These are phyloP conservation scores for Striga hermonthica DNA, from an alignment of 305 asterid genomes.

Conservation along the genomic window DNA sequence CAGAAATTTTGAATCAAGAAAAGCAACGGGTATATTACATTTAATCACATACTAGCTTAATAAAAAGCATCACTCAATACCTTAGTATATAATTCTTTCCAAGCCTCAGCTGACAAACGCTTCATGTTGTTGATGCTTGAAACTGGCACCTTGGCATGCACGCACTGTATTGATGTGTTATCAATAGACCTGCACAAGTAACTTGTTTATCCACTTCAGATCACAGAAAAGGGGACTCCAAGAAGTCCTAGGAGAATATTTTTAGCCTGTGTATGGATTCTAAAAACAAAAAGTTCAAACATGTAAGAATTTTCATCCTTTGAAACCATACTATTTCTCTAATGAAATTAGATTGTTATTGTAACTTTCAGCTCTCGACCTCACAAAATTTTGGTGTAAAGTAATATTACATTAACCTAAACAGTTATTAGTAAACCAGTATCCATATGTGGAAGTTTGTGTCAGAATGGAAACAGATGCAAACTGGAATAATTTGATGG, in stretches of 20 bases:
- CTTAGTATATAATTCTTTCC: slow-evolving; percentile 75
- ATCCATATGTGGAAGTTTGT: slow-evolving; percentile 19
- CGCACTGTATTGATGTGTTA: slow-evolving; percentile 77
- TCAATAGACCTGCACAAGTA: slow-evolving; percentile 69
- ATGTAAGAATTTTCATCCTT: slow-evolving; percentile 22
- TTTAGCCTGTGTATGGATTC: neutral
- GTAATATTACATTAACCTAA: slow-evolving; percentile 5
- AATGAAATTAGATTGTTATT: slow-evolving; percentile 11
- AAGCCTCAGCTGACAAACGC: slow-evolving; percentile 86
- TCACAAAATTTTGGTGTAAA: neutral
- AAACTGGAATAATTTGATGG: slow-evolving; percentile 10
- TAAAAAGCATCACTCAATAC: slow-evolving; percentile 41
- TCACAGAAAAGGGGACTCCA: slow-evolving; percentile 16
- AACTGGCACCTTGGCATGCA: slow-evolving; percentile 84
- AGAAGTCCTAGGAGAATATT: slow-evolving; percentile 24
- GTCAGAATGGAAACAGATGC: slow-evolving; percentile 7
- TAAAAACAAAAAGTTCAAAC: slow-evolving; percentile 8
- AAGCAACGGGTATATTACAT: slow-evolving; percentile 20
- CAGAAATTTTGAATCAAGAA: slow-evolving; percentile 4
- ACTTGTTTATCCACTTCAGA: slow-evolving; percentile 24
- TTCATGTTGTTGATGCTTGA: slow-evolving; percentile 68
- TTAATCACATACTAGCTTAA: slow-evolving; percentile 26
- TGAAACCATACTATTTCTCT: slow-evolving; percentile 25
- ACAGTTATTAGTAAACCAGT: slow-evolving; percentile 4
- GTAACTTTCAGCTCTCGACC: slow-evolving; percentile 25